Conservation (phyloP, 1,139 yeast species). For the Saccharomyces hybrid region DNA sequence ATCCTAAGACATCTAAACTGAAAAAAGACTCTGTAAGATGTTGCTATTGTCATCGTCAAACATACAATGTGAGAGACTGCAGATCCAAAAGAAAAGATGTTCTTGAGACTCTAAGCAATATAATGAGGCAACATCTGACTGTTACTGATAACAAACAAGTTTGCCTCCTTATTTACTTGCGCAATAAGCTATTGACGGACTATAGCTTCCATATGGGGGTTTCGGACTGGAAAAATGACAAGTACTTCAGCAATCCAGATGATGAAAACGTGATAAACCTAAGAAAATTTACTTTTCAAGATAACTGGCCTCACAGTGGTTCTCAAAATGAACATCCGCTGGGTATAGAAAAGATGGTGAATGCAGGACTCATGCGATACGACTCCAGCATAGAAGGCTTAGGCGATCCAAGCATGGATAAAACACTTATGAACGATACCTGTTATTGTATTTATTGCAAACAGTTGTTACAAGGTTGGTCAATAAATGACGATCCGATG, state of each 20-base stretch:
- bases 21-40: constrained; percentile 49
- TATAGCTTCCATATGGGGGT: constrained; percentile 7
- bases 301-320: constrained; percentile 11
- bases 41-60: constrained; percentile 46
- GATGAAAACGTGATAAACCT: constrained; percentile 7
- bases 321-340: constrained; percentile 3
- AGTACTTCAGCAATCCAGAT: constrained; percentile 16
- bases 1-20: constrained; percentile 8
- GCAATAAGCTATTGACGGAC: constrained; percentile 7
- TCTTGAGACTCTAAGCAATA: constrained; percentile 21
- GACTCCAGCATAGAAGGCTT: constrained; percentile 21
- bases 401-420: constrained; percentile 8
- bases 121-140: constrained; percentile 18
- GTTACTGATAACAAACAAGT: constrained; percentile 2
- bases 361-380: constrained; percentile 24
- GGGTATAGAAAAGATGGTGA: constrained; percentile 11
- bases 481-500: constrained; percentile 13
- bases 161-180: constrained; percentile 11
- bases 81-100: constrained; percentile 19
- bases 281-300: constrained; percentile 14
- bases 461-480: constrained; percentile 9
- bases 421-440: constrained; percentile 9
- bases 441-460: constrained; percentile 26
- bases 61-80: constrained; percentile 18
- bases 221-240: constrained; percentile 17